Base-by-base conservation (phyloP, 495 filamentous ascomycete genomes). In the Podospora anserina region DNA sequence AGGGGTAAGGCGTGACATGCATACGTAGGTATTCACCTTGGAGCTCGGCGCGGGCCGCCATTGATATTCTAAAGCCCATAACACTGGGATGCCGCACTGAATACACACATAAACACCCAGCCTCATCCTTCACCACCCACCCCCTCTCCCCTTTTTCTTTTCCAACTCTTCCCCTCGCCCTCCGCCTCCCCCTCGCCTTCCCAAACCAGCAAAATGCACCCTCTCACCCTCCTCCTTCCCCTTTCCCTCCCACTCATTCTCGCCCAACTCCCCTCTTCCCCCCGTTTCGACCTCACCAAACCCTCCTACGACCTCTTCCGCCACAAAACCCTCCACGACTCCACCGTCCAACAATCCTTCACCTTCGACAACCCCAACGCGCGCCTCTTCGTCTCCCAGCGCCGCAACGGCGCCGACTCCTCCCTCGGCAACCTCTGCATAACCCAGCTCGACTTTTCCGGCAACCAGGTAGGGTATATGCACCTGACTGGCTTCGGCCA, bases 201-300 rank as follows among this genome's bases (percentile, higher is more conserved):
- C 39, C 15, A 1, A 49, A 49, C 39, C 13, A 49, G 6, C 13
- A 49, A 49, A 49, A 49, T 49, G 39, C 39, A 49, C 5, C 39
- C 15, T 2, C 39, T 49, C 39, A 49, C 13, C 39, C 39, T 58
- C n/a, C 4, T 58, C 18, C 6, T n/a, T n/a, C 19, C 23, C n/a
- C 3, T 18, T n/a, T n/a, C 23, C n/a, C n/a, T 13, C 19, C 23
- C 15, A 2, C 23, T 26, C n/a, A 11, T 19, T 19, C n/a, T 58
- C n/a, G 63, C 68, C 53, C 44, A 27, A 4, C 64, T 72, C 67
- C 64, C 64, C 55, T 58, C 32, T 30, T 54, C 63, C 34, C 67
- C 49, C 55, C 68, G 62, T 1, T 69, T 71, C 28, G 70, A 72
- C 39, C 70, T 69, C 9, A 71, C 60, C 49, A 53, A 67, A 55